Evolutionary conservation across 1,139 yeast genomes (phyloP), one percentile per base, ranked within the genome.

Genomic region (Hyphopichia khmerensis): DNA sequence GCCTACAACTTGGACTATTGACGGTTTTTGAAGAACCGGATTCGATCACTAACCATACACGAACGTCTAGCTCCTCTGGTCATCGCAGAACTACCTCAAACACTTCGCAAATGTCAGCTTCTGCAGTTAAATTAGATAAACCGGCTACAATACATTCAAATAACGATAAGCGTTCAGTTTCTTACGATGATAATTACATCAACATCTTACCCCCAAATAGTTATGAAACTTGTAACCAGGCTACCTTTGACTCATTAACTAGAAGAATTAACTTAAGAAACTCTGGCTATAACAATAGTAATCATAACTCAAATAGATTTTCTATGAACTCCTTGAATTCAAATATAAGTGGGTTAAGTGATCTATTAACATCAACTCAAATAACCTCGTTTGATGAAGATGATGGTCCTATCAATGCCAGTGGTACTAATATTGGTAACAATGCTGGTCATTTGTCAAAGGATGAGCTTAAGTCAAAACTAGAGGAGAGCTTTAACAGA

Each of bases 311-410:
- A 14, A 60, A 61, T 44, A 55, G 77, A 36, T 71, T 62, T 44
- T 71, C 77, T 0, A 48, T 71, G 36, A 70, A 68, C 43, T 72
- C 77, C 13, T 57, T 68, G 45, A 66, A 59, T 43, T 72, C 77
- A 11, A 72, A 72, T 47, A 51, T 72, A 13, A 69, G 76, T 40
- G 77, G 76, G 1, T 43, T 72, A 30, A 63, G 75, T 4, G 78
- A 72, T 40, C 53, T 70, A 39, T 59, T 70, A 8, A 62, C 65
- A 17, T 65, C 75, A 3, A 68, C 75, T 3, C 70, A 67, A 39
- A 52, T 64, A 16, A 70, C 75, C 1, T 62, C 70, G 7, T 59
- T 56, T 38, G 69, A 62, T 33, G 72, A 62, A 14, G 66, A 61
- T 15, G 64, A 59, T 9, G 55, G 44, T 10, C 38, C 36, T 10